Base-by-base conservation (phyloP, 2,329 filamentous ascomycete species). In the Amauroascus niger region DNA sequence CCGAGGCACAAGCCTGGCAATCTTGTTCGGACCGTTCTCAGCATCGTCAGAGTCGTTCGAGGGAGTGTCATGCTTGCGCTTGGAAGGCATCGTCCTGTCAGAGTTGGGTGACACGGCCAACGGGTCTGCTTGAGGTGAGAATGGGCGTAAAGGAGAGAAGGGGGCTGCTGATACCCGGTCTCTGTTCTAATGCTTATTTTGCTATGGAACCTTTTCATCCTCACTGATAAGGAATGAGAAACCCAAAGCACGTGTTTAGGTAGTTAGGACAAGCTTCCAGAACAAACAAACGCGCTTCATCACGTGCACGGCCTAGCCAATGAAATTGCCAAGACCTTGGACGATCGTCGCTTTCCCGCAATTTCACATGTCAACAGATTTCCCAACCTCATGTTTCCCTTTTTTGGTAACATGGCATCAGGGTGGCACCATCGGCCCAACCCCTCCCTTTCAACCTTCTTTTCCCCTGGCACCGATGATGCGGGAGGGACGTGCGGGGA, bases 1-100 rank as follows among this genome's bases (percentile, higher is more conserved):
- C 20, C 66, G 67, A 8, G 70, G 67, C 57, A 71, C 67, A 32
- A 74, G 60, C 46, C 68, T 69, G 13, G 70, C 67, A 45, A 67
- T 26, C 35, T 57, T 55, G 14, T 48, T 48, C n/a, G 30, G 33
- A 49, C 33, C 55, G n/a, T 28, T 26, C 14, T 43, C 41, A 45
- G 35, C 22, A 14, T 41, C 48, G 35, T 54, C 41, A n/a, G 32
- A 20, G 20, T 39, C 43, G 13, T 40, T 39, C 1, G 49, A 37
- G 20, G 49, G 28, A 20, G 24, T 14, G 24, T 55, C 46, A n/a
- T 26, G 28, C 37, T 53, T 57, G 33, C 39, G 48, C 22, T 56
- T 56, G 13, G 47, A 49, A 16, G 53, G 41, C 54, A 52, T 56
- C 9, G 20, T 45, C 7, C 16, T n/a, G 18, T 7, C 16, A 22